These are phyloP conservation scores for Ogataea nakhonphanomensis DNA, from an alignment of 805 yeast genomes.

Conservation along the genomic window DNA sequence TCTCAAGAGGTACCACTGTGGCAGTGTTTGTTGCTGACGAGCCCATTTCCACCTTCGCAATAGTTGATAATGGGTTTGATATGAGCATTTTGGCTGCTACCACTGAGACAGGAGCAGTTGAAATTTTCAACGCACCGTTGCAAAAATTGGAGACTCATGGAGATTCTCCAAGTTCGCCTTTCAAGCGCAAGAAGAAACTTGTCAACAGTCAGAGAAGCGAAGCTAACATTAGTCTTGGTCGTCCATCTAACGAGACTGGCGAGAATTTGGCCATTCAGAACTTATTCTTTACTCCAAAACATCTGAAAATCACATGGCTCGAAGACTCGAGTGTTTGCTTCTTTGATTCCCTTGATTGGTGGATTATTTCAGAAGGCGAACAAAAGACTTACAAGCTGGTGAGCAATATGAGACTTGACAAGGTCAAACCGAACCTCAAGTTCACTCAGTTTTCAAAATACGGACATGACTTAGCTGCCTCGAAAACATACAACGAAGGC, in stretches of 20 bases:
- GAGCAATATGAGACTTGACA: slow-evolving; percentile 29
- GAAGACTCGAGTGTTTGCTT: slow-evolving; percentile 57
- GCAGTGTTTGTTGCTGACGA: slow-evolving; percentile 69
- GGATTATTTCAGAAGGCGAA: slow-evolving; percentile 21
- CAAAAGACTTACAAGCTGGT: slow-evolving; percentile 26
- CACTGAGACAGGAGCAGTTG: slow-evolving; percentile 74
- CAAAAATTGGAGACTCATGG: slow-evolving; percentile 10
- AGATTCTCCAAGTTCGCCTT: slow-evolving; percentile 16
- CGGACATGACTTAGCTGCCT: slow-evolving; percentile 52
- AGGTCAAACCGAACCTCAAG: slow-evolving; percentile 40
- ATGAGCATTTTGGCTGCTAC: slow-evolving; percentile 46
- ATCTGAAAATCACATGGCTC: slow-evolving; percentile 53
- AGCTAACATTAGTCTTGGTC: slow-evolving; percentile 42
- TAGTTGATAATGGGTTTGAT: slow-evolving; percentile 30
- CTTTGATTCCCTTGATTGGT: slow-evolving; percentile 56
- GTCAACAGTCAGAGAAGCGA: slow-evolving; percentile 51
- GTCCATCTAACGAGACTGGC: slow-evolving; percentile 39
- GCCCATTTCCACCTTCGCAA: slow-evolving; percentile 46
- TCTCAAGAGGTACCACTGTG: slow-evolving; percentile 41
- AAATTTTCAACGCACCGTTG: slow-evolving; percentile 62
- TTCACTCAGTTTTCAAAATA: slow-evolving; percentile 39
- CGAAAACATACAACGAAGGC: slow-evolving; percentile 57
- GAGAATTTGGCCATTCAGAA: slow-evolving; percentile 28
- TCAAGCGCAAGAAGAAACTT: slow-evolving; percentile 44
- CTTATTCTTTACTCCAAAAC: slow-evolving; percentile 28